Base-by-base conservation (phyloP, 2,329 filamentous ascomycete species). In the Cladophialophora chaetospira region DNA sequence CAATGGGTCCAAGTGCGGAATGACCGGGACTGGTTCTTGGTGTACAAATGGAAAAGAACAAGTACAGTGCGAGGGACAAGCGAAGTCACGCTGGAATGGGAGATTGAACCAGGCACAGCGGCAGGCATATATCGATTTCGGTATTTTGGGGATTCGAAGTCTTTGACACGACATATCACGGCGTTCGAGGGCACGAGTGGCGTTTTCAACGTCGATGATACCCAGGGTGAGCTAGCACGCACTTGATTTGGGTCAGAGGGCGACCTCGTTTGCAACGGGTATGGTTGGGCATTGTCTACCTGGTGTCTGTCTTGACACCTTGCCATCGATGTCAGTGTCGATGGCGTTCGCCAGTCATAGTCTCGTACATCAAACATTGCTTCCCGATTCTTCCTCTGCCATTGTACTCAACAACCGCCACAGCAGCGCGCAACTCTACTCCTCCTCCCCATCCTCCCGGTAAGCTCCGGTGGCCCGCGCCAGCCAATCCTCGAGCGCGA, bases 121-220 rank as follows among this genome's bases (percentile, higher is more conserved):
- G 65, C 64, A 50, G 92, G 92, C 0, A 83, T 81, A 45, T 97
- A 96, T 73, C 78, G 91, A 21, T 73, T 96, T 43, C 83, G 79
- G 74, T 97, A 97, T 69, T 93, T 86, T 72, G 93, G 93, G 0
- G 91, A 97, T 73, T 78, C 84, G 2, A 97, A 92, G 81, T 77
- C 77, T 4, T 65, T 85, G 9, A 68, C 82, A 1, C 85, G 87
- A 0, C 73, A 67, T 1, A 84, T 94, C 35, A 82, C 75, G 35
- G 71, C 81, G 2, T 94, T 96, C 75, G 83, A 88, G 63, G 89
- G 88, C 0, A 77, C 78, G 6, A 88, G 86, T 67, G 76, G 77
- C 17, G 65, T 63, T 3, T 77, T 78, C 61, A 72, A 67, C 3
- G 71, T 77, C 31, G 57, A 31, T 33, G n/a, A 47, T 44, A 17